Base-by-base conservation (phyloP, 176 grass and related monocot genomes). In the Ampelocalamus luodianensis region DNA sequence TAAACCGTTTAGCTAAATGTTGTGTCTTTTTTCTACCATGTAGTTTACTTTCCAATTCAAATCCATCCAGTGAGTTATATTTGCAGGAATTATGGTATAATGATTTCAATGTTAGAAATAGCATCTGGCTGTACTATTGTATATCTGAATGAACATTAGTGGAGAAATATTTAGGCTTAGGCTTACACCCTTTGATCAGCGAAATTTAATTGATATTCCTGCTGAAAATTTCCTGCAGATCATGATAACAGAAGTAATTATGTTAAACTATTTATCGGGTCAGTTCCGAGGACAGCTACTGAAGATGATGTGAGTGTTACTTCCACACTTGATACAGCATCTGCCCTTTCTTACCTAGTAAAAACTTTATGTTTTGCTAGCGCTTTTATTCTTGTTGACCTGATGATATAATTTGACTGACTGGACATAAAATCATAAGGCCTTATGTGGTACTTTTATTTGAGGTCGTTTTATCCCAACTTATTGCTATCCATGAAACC, bases 231-330 rank as follows among this genome's bases (percentile, higher is more conserved):
- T 86, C 51, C 34, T 88, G 72, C 85, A 98, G 96, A 93, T 85
- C 87, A 89, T 82, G 80, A 86, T 79, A 86, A 46, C 80, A 92
- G 81, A 90, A 92, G 36, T 69, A 91, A 71, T 37, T 93, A 85
- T 87, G 93, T 93, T 27, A 98, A 98, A 87, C 93, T 98, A 87
- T 98, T 98, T 93, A 84, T 98, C 67, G 96, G 96, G 56, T 95
- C 96, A 38, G 96, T 98, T 83, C 96, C 96, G 20, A 91, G 89
- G 56, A 95, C 91, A 83, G 96, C 96, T 40, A 90, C 82, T 79
- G 93, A 95, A 85, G 89, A 93, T 85, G 96, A 98, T 54, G 93
- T 98, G 66, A 93, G 96, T 92, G 76, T 58, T 87, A 37, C 49
- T 71, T 86, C 14, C 39, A 39, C 58, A 23, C 10, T 12, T 49